phyloP scores from a whole-genome alignment of 2,329 filamentous ascomycete species.

The Trichoderma sp. region DNA sequence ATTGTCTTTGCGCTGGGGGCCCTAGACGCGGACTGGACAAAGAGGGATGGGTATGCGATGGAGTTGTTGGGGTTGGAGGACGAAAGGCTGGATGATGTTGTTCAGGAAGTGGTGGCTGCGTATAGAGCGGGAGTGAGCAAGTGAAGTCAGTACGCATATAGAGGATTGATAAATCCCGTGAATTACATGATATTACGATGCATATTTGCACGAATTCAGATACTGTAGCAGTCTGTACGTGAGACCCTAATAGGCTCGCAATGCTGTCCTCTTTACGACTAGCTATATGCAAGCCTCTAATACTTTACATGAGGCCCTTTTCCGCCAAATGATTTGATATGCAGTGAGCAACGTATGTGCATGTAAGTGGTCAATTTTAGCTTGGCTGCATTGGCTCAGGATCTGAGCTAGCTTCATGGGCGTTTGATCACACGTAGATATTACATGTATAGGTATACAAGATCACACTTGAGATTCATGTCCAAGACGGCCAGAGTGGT shows the following conservation, averaged over 20 bases:
- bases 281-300: not conserved
- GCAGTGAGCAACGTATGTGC: not conserved
- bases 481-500: not conserved
- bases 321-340: not conserved
- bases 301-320: not conserved
- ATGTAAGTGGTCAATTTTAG: not conserved
- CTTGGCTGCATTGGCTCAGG: not conserved
- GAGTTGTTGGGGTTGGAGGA: slow-evolving; percentile 48
- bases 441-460: not conserved
- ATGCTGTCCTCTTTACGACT: not conserved
- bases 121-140: slow-evolving; percentile 13
- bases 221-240: not conserved
- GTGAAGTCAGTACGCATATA: not conserved
- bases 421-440: too few relatives aligned
- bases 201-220: not conserved
- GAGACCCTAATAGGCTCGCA: not conserved
- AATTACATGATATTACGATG: not conserved
- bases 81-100: slow-evolving; percentile 48
- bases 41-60: slow-evolving; percentile 49
- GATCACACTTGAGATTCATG: not conserved
- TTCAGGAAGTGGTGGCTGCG: slow-evolving; percentile 40
- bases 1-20: slow-evolving; percentile 53
- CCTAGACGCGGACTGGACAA: slow-evolving; percentile 52
- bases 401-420: not conserved
- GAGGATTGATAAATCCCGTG: not conserved